phyloP scores from a whole-genome alignment of 306 rosid species.

The Cucurbita maxima region DNA sequence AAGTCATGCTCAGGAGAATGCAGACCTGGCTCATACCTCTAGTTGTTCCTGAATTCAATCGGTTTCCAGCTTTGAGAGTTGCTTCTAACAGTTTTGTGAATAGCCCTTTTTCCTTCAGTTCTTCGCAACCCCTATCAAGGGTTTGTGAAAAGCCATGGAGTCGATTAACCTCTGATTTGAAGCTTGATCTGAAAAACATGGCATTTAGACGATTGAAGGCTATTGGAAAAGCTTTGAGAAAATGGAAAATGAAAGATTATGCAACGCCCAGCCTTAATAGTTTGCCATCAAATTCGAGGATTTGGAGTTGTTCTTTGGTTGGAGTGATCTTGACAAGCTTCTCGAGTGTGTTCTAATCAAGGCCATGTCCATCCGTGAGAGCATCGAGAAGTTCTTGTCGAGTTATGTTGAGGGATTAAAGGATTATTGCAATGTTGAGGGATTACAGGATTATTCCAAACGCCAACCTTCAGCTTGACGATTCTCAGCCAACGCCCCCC shows the following conservation, averaged over 20 bases:
- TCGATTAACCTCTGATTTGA: constrained; percentile 41
- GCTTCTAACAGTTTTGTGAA: constrained; percentile 74
- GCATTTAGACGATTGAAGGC: constrained; percentile 51
- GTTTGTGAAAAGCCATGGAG: constrained; percentile 42
- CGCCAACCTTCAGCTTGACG: no score
- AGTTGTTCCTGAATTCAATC: constrained; percentile 80
- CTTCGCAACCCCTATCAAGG: constrained; percentile 54
- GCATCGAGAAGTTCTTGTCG: constrained; percentile 44
- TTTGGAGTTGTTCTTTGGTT: constrained; percentile 55
- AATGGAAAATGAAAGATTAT: constrained; percentile 56
- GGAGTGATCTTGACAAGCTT: constrained; percentile 65
- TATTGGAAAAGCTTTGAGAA: constrained; percentile 55
- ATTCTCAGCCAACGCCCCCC: no score
- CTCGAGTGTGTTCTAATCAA: constrained; percentile 52
- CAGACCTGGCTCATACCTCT: no score
- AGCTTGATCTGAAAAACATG: constrained; percentile 58
- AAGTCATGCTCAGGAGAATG: no score
- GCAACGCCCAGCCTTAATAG: constrained; percentile 52
- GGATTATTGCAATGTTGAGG: constrained; percentile 64
- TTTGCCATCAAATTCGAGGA: constrained; percentile 47
- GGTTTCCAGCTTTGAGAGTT: constrained; percentile 74
- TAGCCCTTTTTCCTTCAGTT: constrained; percentile 38
- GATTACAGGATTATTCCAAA: no score
- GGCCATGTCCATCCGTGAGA: constrained; percentile 55
- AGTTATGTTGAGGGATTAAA: constrained; percentile 45